Base-by-base conservation (phyloP, 2,329 filamentous ascomycete species). In the Byssothecium circinans region DNA sequence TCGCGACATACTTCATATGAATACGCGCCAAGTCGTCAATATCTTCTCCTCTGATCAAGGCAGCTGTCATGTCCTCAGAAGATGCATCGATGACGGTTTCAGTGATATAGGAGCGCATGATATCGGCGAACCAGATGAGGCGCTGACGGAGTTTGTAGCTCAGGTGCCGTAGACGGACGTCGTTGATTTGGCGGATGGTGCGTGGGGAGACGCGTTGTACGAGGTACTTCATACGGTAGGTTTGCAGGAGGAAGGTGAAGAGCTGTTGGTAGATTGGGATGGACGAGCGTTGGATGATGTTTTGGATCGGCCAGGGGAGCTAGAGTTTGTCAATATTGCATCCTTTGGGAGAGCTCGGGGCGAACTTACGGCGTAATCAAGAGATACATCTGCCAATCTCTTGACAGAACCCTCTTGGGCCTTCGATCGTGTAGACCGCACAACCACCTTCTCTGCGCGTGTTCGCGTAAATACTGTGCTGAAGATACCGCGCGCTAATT, bases 11-110 rank as follows among this genome's bases (percentile, higher is more conserved):
- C 0, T 69, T 65, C 4, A 80, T 72, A 64, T 96, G 91, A 1
- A 85, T 78, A 1, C 72, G 71, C 20, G 91, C 84, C 88, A 96
- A 95, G 20, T 81, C 81, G 64, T 96, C 90, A 8, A 96, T 83
- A 56, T 92, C 89, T 20, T 80, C 77, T 0, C 89, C 83, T 5
- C 74, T 72, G 12, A 72, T 69, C 42, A 96, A 78, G 0, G 78
- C 74, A 2, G 69, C 65, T 5, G 74, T 73, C 74, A 96, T 80
- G 23, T 76, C 74, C 2, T 70, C 62, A 2, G 79, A 81, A 18
- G 83, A 78, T 0, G 84, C 81, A 0, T 79, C 80, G 1, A 95
- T 77, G 1, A 91, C 87, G 2, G 90, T 79, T 14, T 84, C 86
- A 3, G 84, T 85, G 4, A 95, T 74, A 63, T 96, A 94, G 8